These are phyloP conservation scores for Xylaria intraflava DNA, from an alignment of 495 filamentous ascomycete species.

Conservation along the genomic window DNA sequence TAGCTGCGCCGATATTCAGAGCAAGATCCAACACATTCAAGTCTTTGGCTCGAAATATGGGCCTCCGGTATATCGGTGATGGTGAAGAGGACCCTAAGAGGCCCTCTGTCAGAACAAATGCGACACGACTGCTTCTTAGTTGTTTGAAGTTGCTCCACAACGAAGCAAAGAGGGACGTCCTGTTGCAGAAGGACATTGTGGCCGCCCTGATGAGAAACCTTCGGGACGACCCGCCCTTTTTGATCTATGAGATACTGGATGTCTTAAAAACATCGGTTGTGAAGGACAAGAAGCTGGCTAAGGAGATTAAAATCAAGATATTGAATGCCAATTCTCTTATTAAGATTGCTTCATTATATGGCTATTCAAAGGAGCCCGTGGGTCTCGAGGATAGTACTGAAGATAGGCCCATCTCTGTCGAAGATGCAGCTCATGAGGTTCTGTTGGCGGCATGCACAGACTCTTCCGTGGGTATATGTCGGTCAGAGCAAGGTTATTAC, in stretches of 20 bases:
- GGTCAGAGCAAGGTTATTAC: constrained; percentile 64
- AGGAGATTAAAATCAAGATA: constrained; percentile 63
- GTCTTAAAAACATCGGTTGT: constrained; percentile 59
- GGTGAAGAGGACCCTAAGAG: constrained; percentile 48
- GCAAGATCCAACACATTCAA: constrained; percentile 67
- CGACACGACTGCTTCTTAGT: constrained; percentile 66
- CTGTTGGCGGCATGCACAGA: constrained; percentile 67
- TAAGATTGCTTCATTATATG: constrained; percentile 64
- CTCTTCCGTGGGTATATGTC: constrained; percentile 60
- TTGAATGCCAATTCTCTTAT: constrained; percentile 65
- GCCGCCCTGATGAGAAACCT: constrained; percentile 62
- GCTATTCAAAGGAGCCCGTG: constrained; percentile 41
- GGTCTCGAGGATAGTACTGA: constrained; percentile 15
- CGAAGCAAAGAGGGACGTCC: constrained; percentile 64
- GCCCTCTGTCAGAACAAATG: constrained; percentile 68
- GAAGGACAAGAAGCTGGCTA: constrained; percentile 59
- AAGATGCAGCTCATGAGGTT: constrained; percentile 61
- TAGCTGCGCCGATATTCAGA: constrained; percentile 63
- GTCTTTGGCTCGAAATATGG: constrained; percentile 57
- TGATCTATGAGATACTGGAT: constrained; percentile 61
- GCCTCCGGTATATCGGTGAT: constrained; percentile 45
- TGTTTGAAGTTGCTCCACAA: constrained; percentile 64
- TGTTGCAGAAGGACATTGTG: constrained; percentile 65
- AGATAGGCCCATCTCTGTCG: constrained; percentile 35
- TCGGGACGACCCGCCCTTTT: constrained; percentile 62